phyloP scores from a whole-genome alignment of 2,329 filamentous ascomycete species.

The Xylariaceae sp. region DNA sequence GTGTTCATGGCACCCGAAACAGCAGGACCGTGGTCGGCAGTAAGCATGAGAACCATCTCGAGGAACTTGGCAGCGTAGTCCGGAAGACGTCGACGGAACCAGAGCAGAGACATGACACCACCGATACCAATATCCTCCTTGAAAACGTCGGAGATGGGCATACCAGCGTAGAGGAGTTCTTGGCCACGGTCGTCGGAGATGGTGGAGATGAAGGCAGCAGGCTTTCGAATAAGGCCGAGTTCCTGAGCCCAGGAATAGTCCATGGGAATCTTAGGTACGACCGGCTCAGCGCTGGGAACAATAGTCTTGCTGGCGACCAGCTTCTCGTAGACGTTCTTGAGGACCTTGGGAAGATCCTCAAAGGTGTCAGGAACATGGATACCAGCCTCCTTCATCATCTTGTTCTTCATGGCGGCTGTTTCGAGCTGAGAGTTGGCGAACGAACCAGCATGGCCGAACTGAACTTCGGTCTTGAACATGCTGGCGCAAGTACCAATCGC shows the following conservation, averaged over 20 bases:
- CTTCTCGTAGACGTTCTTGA: slow-evolving; percentile 81
- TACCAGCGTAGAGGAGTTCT: slow-evolving; percentile 96
- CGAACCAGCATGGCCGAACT: slow-evolving; percentile 97
- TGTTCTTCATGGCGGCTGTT: slow-evolving; percentile 95
- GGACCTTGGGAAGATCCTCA: slow-evolving; percentile 79
- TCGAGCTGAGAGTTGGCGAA: slow-evolving; percentile 99
- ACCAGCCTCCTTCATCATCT: slow-evolving; percentile 90
- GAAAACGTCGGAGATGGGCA: slow-evolving; percentile 99
- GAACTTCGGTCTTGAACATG: slow-evolving; percentile 99
- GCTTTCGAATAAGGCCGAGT: slow-evolving; percentile 98
- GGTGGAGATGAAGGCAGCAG: slow-evolving; percentile 98
- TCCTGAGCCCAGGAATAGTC: slow-evolving; percentile 99
- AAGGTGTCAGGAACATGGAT: slow-evolving; percentile 95
- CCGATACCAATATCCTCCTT: slow-evolving; percentile 97
- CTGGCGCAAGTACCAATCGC: slow-evolving; percentile 98
- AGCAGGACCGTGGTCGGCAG: slow-evolving; percentile 96
- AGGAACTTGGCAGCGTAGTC: slow-evolving; percentile 97
- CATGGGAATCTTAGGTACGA: slow-evolving; percentile 97
- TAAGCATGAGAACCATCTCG: slow-evolving; percentile 99
- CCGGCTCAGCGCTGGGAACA: slow-evolving; percentile 80
- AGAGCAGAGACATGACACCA: slow-evolving; percentile 98
- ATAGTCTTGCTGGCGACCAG: slow-evolving; percentile 82
- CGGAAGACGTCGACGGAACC: slow-evolving; percentile 98
- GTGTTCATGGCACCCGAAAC: slow-evolving; percentile 99
- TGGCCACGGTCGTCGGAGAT: slow-evolving; percentile 99